phyloP scores from a whole-genome alignment of 176 grass and related monocot species.

The Guadua angustifolia region DNA sequence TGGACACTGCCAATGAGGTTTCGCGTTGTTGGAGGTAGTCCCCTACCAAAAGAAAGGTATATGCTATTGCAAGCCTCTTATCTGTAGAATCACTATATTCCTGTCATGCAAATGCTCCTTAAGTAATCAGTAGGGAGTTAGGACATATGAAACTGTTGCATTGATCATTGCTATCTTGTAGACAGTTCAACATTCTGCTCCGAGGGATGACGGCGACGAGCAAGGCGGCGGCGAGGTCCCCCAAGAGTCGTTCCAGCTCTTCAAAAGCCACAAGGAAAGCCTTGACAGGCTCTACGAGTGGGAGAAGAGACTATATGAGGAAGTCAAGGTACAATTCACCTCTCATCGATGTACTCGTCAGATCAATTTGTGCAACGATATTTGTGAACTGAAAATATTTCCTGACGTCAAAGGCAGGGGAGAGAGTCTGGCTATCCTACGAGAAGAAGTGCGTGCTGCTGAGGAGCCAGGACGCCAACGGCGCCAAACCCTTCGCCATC shows the following conservation, averaged over 20 bases:
- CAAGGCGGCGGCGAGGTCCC: slow-evolving; percentile 51
- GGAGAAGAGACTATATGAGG: slow-evolving; percentile 93
- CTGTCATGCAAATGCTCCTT: neutral
- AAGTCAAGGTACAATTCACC: slow-evolving; percentile 67
- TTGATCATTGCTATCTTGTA: slow-evolving; percentile 36
- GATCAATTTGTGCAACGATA: neutral
- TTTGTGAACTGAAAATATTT: neutral
- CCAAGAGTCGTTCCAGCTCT: slow-evolving; percentile 69
- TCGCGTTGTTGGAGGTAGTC: slow-evolving; percentile 68
- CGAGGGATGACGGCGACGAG: slow-evolving; percentile 28
- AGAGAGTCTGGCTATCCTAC: slow-evolving; percentile 61
- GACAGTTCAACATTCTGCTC: slow-evolving; percentile 52
- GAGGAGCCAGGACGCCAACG: slow-evolving; percentile 75
- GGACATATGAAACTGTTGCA: neutral
- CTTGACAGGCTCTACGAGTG: slow-evolving; percentile 80
- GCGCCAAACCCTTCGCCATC: slow-evolving; percentile 69
- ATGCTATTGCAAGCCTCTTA: neutral
- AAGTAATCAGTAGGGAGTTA: neutral
- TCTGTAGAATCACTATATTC: neutral
- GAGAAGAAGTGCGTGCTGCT: slow-evolving; percentile 83
- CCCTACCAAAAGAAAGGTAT: slow-evolving; percentile 52
- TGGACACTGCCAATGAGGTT: slow-evolving; percentile 56
- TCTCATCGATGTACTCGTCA: neutral
- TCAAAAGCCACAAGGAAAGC: slow-evolving; percentile 83
- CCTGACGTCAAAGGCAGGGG: slow-evolving; percentile 55